Evolutionary conservation across 345 rosid species (phyloP).

Genomic region (Noccaea caerulescens): DNA sequence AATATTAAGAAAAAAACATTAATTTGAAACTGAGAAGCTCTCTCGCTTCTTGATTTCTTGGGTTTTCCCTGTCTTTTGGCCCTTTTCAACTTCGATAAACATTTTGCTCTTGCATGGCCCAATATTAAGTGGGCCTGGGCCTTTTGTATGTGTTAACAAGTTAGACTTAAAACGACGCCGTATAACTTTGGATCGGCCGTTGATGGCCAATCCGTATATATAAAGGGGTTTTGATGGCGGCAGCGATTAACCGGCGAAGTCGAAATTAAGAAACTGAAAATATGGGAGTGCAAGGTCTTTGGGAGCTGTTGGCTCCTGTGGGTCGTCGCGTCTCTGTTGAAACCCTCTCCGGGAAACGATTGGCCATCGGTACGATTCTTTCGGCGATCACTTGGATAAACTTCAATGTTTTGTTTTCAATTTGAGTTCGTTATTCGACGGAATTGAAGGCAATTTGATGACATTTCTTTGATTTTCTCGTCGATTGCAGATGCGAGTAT

Average conservation of each 20-base stretch:
- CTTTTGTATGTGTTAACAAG: neutral
- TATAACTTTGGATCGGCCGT: neutral
- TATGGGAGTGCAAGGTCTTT: slow-evolving; percentile 40
- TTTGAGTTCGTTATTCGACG: neutral
- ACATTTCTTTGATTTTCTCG: neutral
- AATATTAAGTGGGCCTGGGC: neutral
- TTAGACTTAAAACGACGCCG: neutral
- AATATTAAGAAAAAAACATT: too few relatives aligned
- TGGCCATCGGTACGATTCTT: slow-evolving; percentile 66
- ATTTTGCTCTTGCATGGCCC: neutral
- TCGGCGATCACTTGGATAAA: slow-evolving; percentile 23
- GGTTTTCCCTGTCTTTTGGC: too few relatives aligned
- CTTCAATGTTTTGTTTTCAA: slow-evolving; percentile 3
- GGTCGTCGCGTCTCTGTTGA: slow-evolving; percentile 98
- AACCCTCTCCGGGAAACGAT: slow-evolving; percentile 81
- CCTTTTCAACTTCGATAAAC: neutral
- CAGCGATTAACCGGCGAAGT: slow-evolving; percentile 11
- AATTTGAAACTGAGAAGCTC: too few relatives aligned
- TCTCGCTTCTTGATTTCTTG: too few relatives aligned
- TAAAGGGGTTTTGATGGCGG: slow-evolving; percentile 13
- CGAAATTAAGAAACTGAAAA: neutral
- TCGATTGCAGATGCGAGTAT: slow-evolving; percentile 79
- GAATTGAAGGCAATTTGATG: neutral
- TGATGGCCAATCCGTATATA: neutral
- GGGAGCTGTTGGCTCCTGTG: slow-evolving; percentile 86